Evolutionary conservation across 306 rosid species (phyloP).

Genomic region (Albizia julibrissin): DNA sequence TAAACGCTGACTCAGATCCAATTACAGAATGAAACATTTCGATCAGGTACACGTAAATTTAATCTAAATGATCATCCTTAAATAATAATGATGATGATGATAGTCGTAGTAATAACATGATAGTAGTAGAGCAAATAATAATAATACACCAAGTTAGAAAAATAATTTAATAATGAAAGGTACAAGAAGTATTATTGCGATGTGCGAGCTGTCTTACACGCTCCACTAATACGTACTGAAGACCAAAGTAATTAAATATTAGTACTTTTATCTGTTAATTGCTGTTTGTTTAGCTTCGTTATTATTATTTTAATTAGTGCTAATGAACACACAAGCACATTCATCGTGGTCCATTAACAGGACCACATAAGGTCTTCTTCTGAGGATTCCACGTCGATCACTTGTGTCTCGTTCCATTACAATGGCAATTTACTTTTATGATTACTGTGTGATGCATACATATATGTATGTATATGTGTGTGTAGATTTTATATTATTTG

Average conservation of each 20-base stretch:
- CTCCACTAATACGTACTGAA: slow-evolving; percentile 2
- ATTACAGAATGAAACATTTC: no score
- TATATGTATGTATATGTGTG: no score
- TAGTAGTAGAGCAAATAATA: no score
- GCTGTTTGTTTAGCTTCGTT: not conserved
- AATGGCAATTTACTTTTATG: not conserved
- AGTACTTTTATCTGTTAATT: not conserved
- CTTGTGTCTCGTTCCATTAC: not conserved
- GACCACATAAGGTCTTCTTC: not conserved
- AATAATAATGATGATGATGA: no score
- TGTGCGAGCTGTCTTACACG: slow-evolving; percentile 16
- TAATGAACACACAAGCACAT: not conserved
- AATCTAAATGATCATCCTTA: no score
- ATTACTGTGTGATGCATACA: not conserved
- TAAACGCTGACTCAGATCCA: no score
- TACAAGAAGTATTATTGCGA: not conserved
- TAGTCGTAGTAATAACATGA: no score
- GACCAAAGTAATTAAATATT: not conserved
- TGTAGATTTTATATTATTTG: not conserved
- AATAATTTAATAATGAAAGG: not conserved
- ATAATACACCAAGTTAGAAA: not conserved
- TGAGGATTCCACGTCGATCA: slow-evolving; percentile 22
- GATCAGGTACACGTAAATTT: no score
- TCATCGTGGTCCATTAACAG: not conserved
- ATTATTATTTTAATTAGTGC: not conserved